Percentiles rank a stretch among this genome's conserved stretches.
Evolutionary conservation across 805 yeast species (phyloP).

Genomic region (Hanseniaspora vineae): DNA sequence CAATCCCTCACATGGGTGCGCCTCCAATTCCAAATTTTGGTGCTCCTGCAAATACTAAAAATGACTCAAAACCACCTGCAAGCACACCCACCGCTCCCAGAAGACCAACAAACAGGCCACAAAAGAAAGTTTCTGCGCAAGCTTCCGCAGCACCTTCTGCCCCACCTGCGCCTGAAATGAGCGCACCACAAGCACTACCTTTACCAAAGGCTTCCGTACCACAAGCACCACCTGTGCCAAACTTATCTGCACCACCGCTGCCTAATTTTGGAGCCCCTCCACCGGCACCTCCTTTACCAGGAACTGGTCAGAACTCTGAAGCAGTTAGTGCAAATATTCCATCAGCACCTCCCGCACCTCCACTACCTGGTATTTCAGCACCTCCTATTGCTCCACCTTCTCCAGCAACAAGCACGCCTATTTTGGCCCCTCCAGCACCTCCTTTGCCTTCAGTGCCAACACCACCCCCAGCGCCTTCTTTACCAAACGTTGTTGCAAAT

Average conservation of each 20-base stretch:
- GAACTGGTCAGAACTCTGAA: too few relatives aligned
- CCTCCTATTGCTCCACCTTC: slow-evolving; percentile 17
- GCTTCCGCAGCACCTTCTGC: slow-evolving; percentile 2
- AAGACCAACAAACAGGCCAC: too few relatives aligned
- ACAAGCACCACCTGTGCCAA: slow-evolving; percentile 11
- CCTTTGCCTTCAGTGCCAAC: too few relatives aligned
- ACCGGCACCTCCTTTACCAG: slow-evolving; percentile 7
- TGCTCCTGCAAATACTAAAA: not conserved
- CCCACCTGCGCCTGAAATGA: slow-evolving; percentile 3
- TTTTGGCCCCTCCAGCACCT: too few relatives aligned
- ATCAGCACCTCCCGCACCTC: slow-evolving; percentile 9
- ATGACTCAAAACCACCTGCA: too few relatives aligned
- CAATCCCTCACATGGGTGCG: slow-evolving; percentile 3
- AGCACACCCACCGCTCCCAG: too few relatives aligned
- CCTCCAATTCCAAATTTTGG: slow-evolving; percentile 8
- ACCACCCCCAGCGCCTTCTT: too few relatives aligned
- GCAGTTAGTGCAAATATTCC: slow-evolving; percentile 7
- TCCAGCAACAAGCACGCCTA: slow-evolving; percentile 3
- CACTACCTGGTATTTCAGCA: slow-evolving; percentile 19
- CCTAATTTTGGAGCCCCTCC: slow-evolving; percentile 6
- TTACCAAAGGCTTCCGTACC: slow-evolving; percentile 11
- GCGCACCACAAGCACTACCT: slow-evolving; percentile 13
- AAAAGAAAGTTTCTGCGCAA: too few relatives aligned
- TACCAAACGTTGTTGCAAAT: too few relatives aligned
- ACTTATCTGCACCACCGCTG: slow-evolving; percentile 8